phyloP scores from a whole-genome alignment of 225 moss, liverwort and hornwort species.

The Antitrichia curtipendula region DNA sequence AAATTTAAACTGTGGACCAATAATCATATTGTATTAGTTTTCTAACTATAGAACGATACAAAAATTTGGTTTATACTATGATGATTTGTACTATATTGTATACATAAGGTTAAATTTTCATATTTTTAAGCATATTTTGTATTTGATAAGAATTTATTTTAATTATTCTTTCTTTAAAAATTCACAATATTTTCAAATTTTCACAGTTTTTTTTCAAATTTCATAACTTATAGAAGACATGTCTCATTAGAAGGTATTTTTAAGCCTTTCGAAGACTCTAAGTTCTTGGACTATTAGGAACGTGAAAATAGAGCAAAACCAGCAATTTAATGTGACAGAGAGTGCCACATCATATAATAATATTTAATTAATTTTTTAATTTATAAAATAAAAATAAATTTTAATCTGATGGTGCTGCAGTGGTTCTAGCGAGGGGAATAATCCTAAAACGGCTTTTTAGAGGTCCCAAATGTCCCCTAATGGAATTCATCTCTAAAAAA shows the following conservation, averaged over 20 bases:
- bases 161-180: neutral
- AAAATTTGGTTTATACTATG: neutral
- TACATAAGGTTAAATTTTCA: neutral
- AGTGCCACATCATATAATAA: too few species aligned
- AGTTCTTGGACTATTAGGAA: too few species aligned
- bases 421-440: too few species aligned
- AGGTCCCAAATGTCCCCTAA: too few species aligned
- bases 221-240: neutral
- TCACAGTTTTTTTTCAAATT: neutral
- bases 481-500: neutral
- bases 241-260: too few species aligned
- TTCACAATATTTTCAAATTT: neutral
- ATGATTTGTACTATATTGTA: neutral
- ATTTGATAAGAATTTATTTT: neutral
- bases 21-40: rapidly evolving
- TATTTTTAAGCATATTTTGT: neutral
- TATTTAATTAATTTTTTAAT: too few species aligned
- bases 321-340: too few species aligned
- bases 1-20: neutral
- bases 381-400: too few species aligned
- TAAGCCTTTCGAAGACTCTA: too few species aligned
- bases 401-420: too few species aligned
- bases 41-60: neutral
- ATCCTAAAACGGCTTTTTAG: too few species aligned
- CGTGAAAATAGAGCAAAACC: too few species aligned